Evolutionary conservation across 2,329 filamentous ascomycete species (phyloP), one percentile per base, ranked within the genome.

Genomic region (Stenocarpella maydis): DNA sequence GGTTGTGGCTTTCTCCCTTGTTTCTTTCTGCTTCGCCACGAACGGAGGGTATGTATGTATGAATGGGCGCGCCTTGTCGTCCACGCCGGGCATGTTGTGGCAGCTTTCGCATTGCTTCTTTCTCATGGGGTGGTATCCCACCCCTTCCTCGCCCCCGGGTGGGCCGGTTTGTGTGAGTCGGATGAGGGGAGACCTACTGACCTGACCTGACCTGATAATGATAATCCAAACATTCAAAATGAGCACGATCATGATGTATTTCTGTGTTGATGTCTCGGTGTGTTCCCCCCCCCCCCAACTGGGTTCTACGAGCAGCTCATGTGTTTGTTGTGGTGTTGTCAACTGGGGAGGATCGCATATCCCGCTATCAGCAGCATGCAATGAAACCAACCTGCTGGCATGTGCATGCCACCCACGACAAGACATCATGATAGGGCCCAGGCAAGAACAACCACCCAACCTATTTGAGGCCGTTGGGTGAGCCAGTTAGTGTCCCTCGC

Each of bases 151-250:
- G 58, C 43, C 31, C 26, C n/a, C 15, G 28, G 4, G 21, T 24
- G 43, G 37, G 43, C 58, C 17, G 9, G 10, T 4, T 34, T 26
- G 8, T 37, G 41, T 63, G 28, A 26, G 28, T 49, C 2, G 58
- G 58, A 47, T 49, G 8, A 43, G 41, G 34, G n/a, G 37, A 21
- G 1, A 2, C 43, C 43, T 49, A 24, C 58, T 49, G 28, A 37
- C 19, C 43, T 47, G n/a, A 37, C 47, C 58, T 47, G 26, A 49
- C 28, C 43, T 47, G n/a, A 37, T 63, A 63, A 63, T 49, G n/a
- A 63, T 63, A 63, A 63, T 63, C 7, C 43, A 28, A 49, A 49
- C 47, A 15, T 12, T 19, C 12, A 61, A 21, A 24, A 47, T 45
- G 5, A 14, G 1, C 19, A 8, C 7, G 12, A 37, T 8, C 34